Conservation (phyloP, 78 protist genomes). For the Dictyostelium capitatum region DNA sequence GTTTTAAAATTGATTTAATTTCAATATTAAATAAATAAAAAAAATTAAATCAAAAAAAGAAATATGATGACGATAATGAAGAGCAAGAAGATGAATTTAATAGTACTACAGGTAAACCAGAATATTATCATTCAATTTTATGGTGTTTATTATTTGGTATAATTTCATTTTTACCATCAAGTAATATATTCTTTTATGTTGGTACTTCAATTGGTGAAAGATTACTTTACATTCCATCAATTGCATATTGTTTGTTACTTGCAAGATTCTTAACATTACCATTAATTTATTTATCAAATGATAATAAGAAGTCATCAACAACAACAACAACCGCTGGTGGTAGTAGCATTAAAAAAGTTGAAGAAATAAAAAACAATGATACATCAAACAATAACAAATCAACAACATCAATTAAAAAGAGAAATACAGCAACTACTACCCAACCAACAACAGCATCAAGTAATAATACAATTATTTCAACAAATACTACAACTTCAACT, state of each 20-base stretch:
- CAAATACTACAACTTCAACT: background rate
- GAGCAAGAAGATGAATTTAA: background rate
- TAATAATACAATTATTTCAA: too few relatives aligned
- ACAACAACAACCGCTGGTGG: background rate
- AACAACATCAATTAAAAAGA: background rate
- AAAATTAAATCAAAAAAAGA: background rate
- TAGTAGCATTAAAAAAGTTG: too few relatives aligned
- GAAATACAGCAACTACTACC: background rate
- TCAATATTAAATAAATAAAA: background rate
- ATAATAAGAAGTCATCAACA: background rate
- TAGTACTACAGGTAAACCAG: background rate
- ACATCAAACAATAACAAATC: background rate
- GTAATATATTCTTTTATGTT: slow-evolving; percentile 40
- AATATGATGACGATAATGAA: background rate
- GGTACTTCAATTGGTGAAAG: slow-evolving; percentile 50
- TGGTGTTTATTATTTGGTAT: slow-evolving; percentile 6
- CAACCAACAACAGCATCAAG: background rate
- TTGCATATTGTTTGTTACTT: slow-evolving; percentile 43
- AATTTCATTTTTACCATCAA: slow-evolving; percentile 9
- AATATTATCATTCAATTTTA: slow-evolving; percentile 1
- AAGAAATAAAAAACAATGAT: background rate
- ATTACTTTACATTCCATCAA: slow-evolving; percentile 59
- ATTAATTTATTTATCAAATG: background rate
- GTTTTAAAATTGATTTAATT: background rate
- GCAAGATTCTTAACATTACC: slow-evolving; percentile 35